Evolutionary conservation across 495 filamentous ascomycete species (phyloP).

Genomic region (Aspergillus ellipticus): DNA sequence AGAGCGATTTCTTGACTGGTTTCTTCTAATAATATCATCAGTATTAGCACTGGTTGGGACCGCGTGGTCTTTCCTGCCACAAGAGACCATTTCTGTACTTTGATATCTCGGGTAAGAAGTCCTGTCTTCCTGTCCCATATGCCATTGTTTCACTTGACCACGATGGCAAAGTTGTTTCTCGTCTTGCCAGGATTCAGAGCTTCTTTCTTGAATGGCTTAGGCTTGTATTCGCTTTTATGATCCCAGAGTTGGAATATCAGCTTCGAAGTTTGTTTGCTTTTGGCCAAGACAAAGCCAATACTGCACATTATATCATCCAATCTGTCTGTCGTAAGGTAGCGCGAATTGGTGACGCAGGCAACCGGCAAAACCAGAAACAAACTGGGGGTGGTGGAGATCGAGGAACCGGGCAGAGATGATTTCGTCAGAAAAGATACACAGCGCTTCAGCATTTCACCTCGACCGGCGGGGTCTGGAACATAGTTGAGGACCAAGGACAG

Average conservation of each 20-base stretch:
- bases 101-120: not conserved
- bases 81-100: conserved; percentile 43
- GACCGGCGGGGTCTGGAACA: conserved; percentile 67
- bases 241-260: conserved; percentile 88
- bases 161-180: conserved; percentile 87
- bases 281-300: conserved; percentile 64
- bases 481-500: conserved; percentile 96
- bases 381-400: conserved; percentile 53
- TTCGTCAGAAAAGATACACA: conserved; percentile 52
- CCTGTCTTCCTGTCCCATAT: conserved; percentile 2
- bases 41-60: conserved; percentile 74
- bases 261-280: conserved; percentile 72
- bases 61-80: conserved; percentile 83
- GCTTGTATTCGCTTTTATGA: conserved; percentile 30
- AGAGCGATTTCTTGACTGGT: conserved; percentile 66
- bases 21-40: conserved; percentile 64
- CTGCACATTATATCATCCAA: conserved; percentile 69
- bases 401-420: conserved; percentile 48
- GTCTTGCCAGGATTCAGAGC: conserved; percentile 67
- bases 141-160: conserved; percentile 40
- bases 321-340: conserved; percentile 76
- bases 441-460: conserved; percentile 85
- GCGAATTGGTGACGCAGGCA: conserved; percentile 85
- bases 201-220: conserved; percentile 58
- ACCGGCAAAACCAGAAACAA: conserved; percentile 89